Evolutionary conservation across 179 eudicot species (phyloP).

Genomic region (Nepenthes alata): DNA sequence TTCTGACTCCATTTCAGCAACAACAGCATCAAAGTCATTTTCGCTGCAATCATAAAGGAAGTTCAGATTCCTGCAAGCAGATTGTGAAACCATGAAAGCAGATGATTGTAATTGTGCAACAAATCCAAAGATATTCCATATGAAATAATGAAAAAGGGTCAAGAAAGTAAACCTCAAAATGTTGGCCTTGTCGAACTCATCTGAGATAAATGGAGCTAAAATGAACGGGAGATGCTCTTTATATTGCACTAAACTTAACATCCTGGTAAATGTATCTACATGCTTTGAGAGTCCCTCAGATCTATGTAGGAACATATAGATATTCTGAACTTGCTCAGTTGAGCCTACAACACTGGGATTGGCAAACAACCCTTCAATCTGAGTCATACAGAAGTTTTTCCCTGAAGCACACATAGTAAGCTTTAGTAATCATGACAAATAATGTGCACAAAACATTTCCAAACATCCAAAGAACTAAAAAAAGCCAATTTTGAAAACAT

Average conservation of each 20-base stretch:
- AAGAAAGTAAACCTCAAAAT: slow-evolving; percentile 38
- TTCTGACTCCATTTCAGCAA: slow-evolving; percentile 88
- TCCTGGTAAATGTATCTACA: slow-evolving; percentile 64
- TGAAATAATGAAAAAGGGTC: not conserved
- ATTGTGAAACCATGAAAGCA: slow-evolving; percentile 7
- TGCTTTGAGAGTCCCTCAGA: slow-evolving; percentile 73
- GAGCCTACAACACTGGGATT: slow-evolving; percentile 33
- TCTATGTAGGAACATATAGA: slow-evolving; percentile 59
- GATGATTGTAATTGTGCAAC: slow-evolving; percentile 1
- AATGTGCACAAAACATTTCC: slow-evolving; percentile 2
- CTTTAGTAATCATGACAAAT: not conserved
- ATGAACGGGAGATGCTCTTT: slow-evolving; percentile 41
- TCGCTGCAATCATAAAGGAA: slow-evolving; percentile 36
- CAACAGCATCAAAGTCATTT: slow-evolving; percentile 65
- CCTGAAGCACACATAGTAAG: slow-evolving; percentile 33
- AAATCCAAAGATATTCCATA: not conserved
- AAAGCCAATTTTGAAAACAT: not conserved
- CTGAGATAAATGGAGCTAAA: slow-evolving; percentile 55
- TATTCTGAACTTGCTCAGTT: slow-evolving; percentile 58
- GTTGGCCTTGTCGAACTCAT: slow-evolving; percentile 37
- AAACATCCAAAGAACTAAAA: not conserved
- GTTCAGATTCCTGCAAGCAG: slow-evolving; percentile 47
- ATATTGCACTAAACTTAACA: slow-evolving; percentile 49
- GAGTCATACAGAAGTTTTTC: slow-evolving; percentile 66
- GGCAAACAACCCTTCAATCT: slow-evolving; percentile 50